Base-by-base conservation (phyloP, 371 early-diverging fungal species). In the Nematocida sp. region DNA sequence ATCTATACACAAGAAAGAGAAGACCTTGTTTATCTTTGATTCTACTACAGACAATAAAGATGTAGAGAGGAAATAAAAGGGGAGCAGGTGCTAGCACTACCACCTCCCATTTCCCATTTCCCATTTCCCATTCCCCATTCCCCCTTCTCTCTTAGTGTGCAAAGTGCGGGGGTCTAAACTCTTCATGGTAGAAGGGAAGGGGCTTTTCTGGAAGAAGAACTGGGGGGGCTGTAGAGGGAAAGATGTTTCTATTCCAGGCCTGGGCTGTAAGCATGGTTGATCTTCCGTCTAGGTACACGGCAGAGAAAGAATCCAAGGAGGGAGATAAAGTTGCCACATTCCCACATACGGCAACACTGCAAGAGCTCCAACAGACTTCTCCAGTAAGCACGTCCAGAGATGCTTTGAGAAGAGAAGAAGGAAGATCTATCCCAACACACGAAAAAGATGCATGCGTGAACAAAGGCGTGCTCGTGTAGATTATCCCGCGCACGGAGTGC, bases 131-230 rank as follows among this genome's bases (percentile, higher is more conserved):
- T n/a, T n/a, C n/a, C n/a, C n/a, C n/a, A n/a, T n/a, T n/a, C n/a
- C n/a, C n/a, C n/a, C n/a, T n/a, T n/a, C n/a, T n/a, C n/a, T n/a
- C n/a, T n/a, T n/a, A n/a, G n/a, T 41, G n/a, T n/a, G n/a, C 19
- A 11, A 67, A 67, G 25, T 67, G 67, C 2, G 8, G 13, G 13
- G 17, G 19, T 46, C 67, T 41, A 27, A 67, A 67, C 27, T 57
- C 55, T 29, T 67, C 67, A 1, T 55, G 5, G 37, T 60, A 67
- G 41, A 67, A 67, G 41, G 67, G 67, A n/a, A 40, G 32, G 0
- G 67, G 67, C 2, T 4, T 31, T n/a, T 48, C 45, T 25, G 67
- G 67, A 29, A 57, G 19, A 41, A 67, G 60, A 7, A 45, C 19
- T 0, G 58, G 67, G 5, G 15, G 8, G 3, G 41, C 21, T 7